Conservation (phyloP, 139 green algal genomes). For the Chlorella ohadii region DNA sequence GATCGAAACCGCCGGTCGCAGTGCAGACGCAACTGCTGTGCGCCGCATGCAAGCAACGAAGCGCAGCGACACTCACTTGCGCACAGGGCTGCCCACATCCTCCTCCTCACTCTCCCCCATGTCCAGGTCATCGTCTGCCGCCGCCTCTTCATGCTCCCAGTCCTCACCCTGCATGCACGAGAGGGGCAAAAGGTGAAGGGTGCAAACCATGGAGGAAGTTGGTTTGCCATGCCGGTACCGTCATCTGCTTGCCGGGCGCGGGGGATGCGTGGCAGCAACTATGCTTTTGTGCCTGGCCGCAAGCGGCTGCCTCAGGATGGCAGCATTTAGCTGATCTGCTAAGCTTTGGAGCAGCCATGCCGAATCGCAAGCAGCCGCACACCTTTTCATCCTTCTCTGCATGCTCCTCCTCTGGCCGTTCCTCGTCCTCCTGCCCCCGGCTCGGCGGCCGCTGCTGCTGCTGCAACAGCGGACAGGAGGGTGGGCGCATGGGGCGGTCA, state of each 20-base stretch:
- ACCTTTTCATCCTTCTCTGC: constrained; percentile 21
- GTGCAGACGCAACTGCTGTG: too few relatives aligned
- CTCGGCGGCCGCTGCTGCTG: not conserved
- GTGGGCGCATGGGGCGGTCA: too few relatives aligned
- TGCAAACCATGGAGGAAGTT: too few relatives aligned
- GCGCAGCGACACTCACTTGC: constrained; percentile 1
- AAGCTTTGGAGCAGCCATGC: not conserved
- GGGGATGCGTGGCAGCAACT: too few relatives aligned
- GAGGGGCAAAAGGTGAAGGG: too few relatives aligned
- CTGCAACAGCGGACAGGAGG: not conserved
- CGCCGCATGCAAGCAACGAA: too few relatives aligned
- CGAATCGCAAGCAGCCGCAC: not conserved
- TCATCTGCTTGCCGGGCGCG: too few relatives aligned
- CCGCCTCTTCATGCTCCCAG: constrained; percentile 51
- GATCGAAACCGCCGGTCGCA: too few relatives aligned
- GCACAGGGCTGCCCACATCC: constrained; percentile 4
- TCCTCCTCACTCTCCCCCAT: constrained; percentile 45
- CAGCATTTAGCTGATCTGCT: too few relatives aligned
- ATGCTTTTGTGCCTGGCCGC: too few relatives aligned
- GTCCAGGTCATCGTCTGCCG: constrained; percentile 51
- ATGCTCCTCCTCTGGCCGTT: constrained; percentile 21
- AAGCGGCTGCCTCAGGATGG: too few relatives aligned
- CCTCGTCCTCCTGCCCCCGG: not conserved
- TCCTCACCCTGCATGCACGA: constrained; percentile 49
- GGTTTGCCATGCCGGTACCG: too few relatives aligned